phyloP scores from a whole-genome alignment of 164 flowering plant genomes.

The Sextonia rubra region DNA sequence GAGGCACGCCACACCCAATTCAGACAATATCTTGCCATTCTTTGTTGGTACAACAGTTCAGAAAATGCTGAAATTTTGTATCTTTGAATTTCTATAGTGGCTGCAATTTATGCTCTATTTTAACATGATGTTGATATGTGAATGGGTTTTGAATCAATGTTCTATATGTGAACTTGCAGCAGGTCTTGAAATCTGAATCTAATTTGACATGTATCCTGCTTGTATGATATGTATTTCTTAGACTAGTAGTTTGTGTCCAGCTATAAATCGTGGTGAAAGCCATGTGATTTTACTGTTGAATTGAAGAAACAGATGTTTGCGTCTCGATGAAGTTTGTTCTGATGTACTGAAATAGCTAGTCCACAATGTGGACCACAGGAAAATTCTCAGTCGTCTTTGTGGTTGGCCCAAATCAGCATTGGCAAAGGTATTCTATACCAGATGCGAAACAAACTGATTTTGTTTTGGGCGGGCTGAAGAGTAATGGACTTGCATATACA shows the following conservation, averaged over 20 bases:
- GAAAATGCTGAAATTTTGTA: conserved; percentile 8
- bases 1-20: conserved; percentile 10
- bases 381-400: too few relatives aligned
- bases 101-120: background rate
- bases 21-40: conserved; percentile 17
- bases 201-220: background rate
- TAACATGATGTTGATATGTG: background rate
- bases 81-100: conserved; percentile 1
- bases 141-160: background rate
- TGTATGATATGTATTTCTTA: background rate
- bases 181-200: background rate
- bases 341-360: too few relatives aligned
- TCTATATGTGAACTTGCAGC: background rate
- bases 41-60: conserved; percentile 13
- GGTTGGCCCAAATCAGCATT: too few relatives aligned
- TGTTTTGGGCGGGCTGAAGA: too few relatives aligned
- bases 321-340: too few relatives aligned
- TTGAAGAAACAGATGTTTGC: too few relatives aligned
- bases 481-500: too few relatives aligned
- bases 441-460: too few relatives aligned
- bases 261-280: background rate
- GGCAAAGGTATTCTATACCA: too few relatives aligned
- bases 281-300: background rate
- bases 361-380: too few relatives aligned
- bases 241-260: background rate